A percentile compares a stretch with the other conserved stretches of the same genome.
phyloP scores from a whole-genome alignment of 140 eudicot genomes.

The Anethum foeniculum region DNA sequence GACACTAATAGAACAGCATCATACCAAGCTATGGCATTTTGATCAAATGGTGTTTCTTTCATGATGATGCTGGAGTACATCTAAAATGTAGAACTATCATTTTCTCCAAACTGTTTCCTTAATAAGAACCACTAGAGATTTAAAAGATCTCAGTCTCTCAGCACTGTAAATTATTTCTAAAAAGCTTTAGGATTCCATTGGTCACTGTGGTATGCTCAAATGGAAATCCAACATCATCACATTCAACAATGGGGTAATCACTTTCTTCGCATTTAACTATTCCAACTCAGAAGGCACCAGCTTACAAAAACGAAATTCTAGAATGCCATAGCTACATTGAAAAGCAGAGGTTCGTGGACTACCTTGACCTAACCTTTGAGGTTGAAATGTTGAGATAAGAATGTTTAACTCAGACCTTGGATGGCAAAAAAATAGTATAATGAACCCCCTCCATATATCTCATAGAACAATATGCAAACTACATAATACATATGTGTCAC shows the following conservation, averaged over 20 bases:
- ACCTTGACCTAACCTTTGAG: too few species aligned
- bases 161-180: neutral
- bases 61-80: neutral
- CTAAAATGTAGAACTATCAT: neutral
- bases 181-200: neutral
- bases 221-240: neutral
- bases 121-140: too few species aligned
- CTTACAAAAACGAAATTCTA: neutral
- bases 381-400: too few species aligned
- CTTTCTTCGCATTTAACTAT: neutral
- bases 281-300: neutral
- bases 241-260: neutral
- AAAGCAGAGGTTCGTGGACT: too few species aligned
- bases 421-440: neutral
- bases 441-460: neutral
- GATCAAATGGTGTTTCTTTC: neutral
- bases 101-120: too few species aligned
- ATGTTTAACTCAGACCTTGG: neutral
- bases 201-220: neutral
- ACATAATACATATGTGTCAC: too few species aligned
- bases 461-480: neutral
- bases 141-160: too few species aligned
- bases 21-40: neutral
- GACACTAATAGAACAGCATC: neutral
- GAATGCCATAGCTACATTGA: neutral